Percentiles rank a stretch among this genome's conserved stretches.
phyloP scores from a whole-genome alignment of 169 alveolate species.

The Eimeria nieschulzi region DNA sequence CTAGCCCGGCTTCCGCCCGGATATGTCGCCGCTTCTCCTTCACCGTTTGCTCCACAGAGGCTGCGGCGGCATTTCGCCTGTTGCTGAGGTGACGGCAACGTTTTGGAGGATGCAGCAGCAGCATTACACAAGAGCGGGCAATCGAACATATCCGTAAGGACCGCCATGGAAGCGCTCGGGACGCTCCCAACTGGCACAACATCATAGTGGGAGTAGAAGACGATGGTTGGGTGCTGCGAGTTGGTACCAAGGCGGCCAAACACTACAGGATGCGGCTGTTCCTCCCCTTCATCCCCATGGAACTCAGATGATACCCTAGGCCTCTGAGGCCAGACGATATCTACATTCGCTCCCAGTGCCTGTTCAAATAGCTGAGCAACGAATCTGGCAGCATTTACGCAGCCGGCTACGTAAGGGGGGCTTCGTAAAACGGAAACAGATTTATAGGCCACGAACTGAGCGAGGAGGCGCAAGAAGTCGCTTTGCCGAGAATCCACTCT shows the following conservation, averaged over 20 bases:
- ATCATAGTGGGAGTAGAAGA: conserved; percentile 77
- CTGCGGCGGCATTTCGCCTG: conserved; percentile 18
- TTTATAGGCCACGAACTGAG: conserved; percentile 53
- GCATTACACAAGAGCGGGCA: conserved; percentile 13
- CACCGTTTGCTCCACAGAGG: not conserved
- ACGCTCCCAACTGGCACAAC: conserved; percentile 67
- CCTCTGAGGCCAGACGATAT: conserved; percentile 60
- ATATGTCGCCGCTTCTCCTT: not conserved
- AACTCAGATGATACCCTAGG: conserved; percentile 36
- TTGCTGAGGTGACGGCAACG: conserved; percentile 13
- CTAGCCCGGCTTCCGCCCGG: not conserved
- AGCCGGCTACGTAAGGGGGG: conserved; percentile 58
- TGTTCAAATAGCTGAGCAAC: conserved; percentile 59
- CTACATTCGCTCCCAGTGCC: conserved; percentile 67
- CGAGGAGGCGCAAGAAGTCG: conserved; percentile 49
- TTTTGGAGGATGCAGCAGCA: conserved; percentile 44
- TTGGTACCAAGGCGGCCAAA: conserved; percentile 75
- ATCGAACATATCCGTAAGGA: not conserved
- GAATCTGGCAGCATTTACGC: conserved; percentile 53
- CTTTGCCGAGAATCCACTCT: conserved; percentile 54
- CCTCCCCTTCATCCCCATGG: conserved; percentile 44
- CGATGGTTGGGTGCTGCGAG: conserved; percentile 75
- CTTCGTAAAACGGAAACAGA: conserved; percentile 52
- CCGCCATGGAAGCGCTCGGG: conserved; percentile 3
- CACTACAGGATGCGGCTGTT: conserved; percentile 75